These are phyloP conservation scores for Paulownia fortunei DNA, from an alignment of 257 asterid genomes.

Conservation along the genomic window DNA sequence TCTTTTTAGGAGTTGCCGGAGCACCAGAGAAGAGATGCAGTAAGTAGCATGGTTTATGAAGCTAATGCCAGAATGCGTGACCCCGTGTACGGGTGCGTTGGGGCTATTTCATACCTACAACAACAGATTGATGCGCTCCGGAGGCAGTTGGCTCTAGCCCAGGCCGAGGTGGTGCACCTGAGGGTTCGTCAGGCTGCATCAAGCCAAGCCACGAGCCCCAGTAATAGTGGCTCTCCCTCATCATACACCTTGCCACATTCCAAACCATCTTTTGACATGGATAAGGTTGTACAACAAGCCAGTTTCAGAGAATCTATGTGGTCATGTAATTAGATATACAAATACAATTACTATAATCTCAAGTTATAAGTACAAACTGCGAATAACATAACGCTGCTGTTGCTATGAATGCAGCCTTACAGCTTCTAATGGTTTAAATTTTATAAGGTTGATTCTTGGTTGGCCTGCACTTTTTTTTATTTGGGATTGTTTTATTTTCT, in stretches of 20 bases:
- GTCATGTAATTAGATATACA: constrained; percentile 27
- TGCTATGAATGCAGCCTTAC: background rate
- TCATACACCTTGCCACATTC: constrained; percentile 44
- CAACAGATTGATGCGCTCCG: constrained; percentile 59
- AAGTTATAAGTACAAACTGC: too few species aligned
- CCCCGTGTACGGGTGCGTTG: constrained; percentile 67
- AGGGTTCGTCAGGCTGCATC: constrained; percentile 57
- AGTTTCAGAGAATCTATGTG: constrained; percentile 32
- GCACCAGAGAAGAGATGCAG: constrained; percentile 60
- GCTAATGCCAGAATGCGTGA: constrained; percentile 65
- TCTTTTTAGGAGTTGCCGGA: constrained; percentile 49
- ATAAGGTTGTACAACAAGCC: constrained; percentile 39
- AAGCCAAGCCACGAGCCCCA: constrained; percentile 33
- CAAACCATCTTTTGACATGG: constrained; percentile 58
- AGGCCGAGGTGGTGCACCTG: constrained; percentile 61
- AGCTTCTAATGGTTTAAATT: background rate
- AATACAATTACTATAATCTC: background rate
- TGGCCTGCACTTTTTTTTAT: background rate
- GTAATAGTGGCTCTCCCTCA: constrained; percentile 45
- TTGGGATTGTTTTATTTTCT: constrained; percentile 21
- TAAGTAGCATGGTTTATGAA: constrained; percentile 63
- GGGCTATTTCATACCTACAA: constrained; percentile 57
- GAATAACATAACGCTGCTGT: too few species aligned
- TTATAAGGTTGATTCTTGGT: background rate
- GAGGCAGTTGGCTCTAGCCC: constrained; percentile 52